Evolutionary conservation across 148 eudicot species (phyloP).

Genomic region (Limonium bicolor): DNA sequence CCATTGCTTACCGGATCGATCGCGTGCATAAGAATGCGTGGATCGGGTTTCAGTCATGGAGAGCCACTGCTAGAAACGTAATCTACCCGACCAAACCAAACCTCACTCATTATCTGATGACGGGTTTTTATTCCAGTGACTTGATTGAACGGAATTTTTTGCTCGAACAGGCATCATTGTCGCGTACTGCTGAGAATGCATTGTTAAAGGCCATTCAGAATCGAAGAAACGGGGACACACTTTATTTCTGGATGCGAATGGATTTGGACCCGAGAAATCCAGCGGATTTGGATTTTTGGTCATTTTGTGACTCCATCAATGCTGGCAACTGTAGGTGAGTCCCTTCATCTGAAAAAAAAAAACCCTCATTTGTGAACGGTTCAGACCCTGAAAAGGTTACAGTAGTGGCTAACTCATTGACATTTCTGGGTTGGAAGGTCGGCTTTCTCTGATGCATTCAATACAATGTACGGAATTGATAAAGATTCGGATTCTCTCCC

Average conservation of each 20-base stretch:
- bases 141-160: too few species aligned
- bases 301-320: conserved; percentile 89
- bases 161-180: conserved; percentile 50
- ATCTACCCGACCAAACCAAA: too few species aligned
- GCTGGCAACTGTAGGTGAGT: conserved; percentile 94
- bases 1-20: conserved; percentile 74
- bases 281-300: conserved; percentile 68
- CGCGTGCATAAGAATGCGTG: conserved; percentile 87
- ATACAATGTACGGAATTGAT: conserved; percentile 60
- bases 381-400: background rate
- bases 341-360: background rate
- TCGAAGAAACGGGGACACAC: conserved; percentile 53
- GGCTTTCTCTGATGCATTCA: conserved; percentile 65
- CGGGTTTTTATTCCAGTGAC: too few species aligned
- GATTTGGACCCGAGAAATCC: conserved; percentile 72
- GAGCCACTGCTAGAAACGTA: conserved; percentile 78
- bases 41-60: conserved; percentile 98
- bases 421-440: conserved; percentile 24
- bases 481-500: conserved; percentile 41
- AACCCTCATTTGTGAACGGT: background rate
- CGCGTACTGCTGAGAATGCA: conserved; percentile 51
- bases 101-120: too few species aligned
- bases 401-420: background rate
- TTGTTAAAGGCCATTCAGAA: conserved; percentile 51
- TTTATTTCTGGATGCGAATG: conserved; percentile 86